Conservation (phyloP, 2,329 filamentous ascomycete species). For the Botrytis medusae region DNA sequence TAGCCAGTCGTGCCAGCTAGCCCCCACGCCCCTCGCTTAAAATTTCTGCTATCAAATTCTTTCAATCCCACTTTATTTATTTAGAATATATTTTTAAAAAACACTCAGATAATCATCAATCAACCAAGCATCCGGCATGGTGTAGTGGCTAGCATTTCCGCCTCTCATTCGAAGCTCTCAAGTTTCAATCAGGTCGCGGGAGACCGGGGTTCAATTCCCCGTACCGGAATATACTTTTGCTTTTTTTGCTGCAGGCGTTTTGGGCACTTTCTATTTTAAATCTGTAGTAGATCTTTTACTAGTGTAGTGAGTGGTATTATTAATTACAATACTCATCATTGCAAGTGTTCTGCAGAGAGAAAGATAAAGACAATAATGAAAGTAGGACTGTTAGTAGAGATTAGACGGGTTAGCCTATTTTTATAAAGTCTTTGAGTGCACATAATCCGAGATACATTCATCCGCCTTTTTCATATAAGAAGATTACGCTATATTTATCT, state of each 20-base stretch:
- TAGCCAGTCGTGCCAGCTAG: neutral
- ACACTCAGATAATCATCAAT: accelerated
- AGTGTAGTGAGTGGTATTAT: neutral
- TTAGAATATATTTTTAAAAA: neutral
- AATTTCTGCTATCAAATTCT: neutral
- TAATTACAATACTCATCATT: neutral
- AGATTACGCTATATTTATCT: too few species aligned
- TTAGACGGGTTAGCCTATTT: neutral
- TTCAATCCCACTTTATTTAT: neutral
- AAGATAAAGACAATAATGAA: neutral
- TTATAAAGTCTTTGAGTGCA: neutral
- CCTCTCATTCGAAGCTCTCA: neutral
- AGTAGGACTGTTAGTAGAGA: neutral
- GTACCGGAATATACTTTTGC: neutral
- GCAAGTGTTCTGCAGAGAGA: neutral
- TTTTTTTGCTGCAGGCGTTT: neutral
- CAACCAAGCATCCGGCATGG: neutral
- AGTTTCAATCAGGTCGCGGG: neutral
- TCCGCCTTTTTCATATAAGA: too few species aligned
- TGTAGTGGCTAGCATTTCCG: constrained; percentile 12
- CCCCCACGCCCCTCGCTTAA: neutral
- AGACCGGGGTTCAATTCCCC: constrained; percentile 11
- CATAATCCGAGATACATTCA: neutral
- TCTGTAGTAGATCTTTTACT: neutral
- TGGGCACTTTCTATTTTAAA: neutral